These are phyloP conservation scores for Westerdykella ornata DNA, from an alignment of 2,329 filamentous ascomycete genomes.

Conservation along the genomic window DNA sequence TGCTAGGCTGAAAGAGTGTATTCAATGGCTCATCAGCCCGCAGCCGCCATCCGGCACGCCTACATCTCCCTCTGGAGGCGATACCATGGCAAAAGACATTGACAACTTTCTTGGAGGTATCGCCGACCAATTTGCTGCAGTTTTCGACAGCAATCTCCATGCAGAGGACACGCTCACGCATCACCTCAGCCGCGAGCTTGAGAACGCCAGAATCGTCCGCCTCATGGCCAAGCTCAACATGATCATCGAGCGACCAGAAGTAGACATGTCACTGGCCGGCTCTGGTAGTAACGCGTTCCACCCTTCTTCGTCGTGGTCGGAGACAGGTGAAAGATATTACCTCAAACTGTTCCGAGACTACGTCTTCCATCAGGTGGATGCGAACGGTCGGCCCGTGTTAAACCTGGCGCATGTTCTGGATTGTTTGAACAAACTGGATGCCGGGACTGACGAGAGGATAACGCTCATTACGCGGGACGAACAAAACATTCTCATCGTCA, in stretches of 20 bases:
- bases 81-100: constrained; percentile 57
- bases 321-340: constrained; percentile 86
- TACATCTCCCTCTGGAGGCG: constrained; percentile 23
- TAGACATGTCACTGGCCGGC: constrained; percentile 57
- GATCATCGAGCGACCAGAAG: constrained; percentile 85
- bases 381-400: constrained; percentile 71
- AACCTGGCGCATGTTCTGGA: constrained; percentile 82
- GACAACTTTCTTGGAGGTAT: constrained; percentile 75
- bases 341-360: constrained; percentile 95
- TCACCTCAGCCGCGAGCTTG: constrained; percentile 71
- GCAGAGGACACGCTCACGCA: constrained; percentile 66
- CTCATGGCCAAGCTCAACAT: constrained; percentile 76
- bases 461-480: constrained; percentile 83
- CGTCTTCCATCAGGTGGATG: constrained; percentile 92
- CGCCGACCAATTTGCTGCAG: constrained; percentile 65
- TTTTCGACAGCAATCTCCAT: constrained; percentile 74
- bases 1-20: constrained; percentile 66
- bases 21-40: constrained; percentile 73
- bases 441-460: constrained; percentile 78
- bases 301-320: constrained; percentile 61
- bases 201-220: constrained; percentile 80
- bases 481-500: constrained; percentile 80
- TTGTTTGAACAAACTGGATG: constrained; percentile 87
- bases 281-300: constrained; percentile 22
- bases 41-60: constrained; percentile 21